phyloP scores from a whole-genome alignment of 768 basidiomycete genomes.

The Podaxis sp. region DNA sequence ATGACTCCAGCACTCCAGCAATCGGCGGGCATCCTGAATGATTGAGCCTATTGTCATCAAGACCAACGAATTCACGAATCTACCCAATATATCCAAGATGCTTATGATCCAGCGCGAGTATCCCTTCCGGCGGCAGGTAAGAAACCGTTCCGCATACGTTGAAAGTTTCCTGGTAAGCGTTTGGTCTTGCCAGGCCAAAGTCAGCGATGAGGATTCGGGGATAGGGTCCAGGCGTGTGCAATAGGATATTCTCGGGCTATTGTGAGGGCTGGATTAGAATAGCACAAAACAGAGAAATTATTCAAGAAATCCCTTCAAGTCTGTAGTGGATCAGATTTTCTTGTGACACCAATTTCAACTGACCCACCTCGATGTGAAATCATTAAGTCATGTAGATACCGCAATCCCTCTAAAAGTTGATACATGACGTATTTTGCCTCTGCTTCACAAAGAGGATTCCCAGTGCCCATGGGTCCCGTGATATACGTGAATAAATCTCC shows the following conservation, averaged over 20 bases:
- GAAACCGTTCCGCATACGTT: conserved; percentile 88
- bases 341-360: not conserved
- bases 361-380: conserved; percentile 78
- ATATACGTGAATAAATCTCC: conserved; percentile 90
- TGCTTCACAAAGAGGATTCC: conserved; percentile 63
- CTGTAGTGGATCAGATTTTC: conserved; percentile 30
- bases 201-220: conserved; percentile 85
- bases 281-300: not conserved
- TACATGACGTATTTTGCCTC: conserved; percentile 86
- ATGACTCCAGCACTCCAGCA: conserved; percentile 88
- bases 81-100: conserved; percentile 66
- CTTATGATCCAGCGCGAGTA: conserved; percentile 75
- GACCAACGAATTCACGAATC: not conserved
- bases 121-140: conserved; percentile 84
- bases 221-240: conserved; percentile 78
- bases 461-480: conserved; percentile 52
- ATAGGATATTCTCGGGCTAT: conserved; percentile 83
- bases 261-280: not conserved
- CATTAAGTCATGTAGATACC: conserved; percentile 66
- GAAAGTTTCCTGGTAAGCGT: conserved; percentile 78
- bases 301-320: conserved; percentile 55
- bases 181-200: conserved; percentile 80
- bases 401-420: conserved; percentile 70
- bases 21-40: conserved; percentile 77
- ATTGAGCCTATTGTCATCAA: not conserved